Evolutionary conservation across 2,329 filamentous ascomycete genomes (phyloP), one percentile per base, ranked within the genome.

Genomic region (Diaporthe vaccinii): DNA sequence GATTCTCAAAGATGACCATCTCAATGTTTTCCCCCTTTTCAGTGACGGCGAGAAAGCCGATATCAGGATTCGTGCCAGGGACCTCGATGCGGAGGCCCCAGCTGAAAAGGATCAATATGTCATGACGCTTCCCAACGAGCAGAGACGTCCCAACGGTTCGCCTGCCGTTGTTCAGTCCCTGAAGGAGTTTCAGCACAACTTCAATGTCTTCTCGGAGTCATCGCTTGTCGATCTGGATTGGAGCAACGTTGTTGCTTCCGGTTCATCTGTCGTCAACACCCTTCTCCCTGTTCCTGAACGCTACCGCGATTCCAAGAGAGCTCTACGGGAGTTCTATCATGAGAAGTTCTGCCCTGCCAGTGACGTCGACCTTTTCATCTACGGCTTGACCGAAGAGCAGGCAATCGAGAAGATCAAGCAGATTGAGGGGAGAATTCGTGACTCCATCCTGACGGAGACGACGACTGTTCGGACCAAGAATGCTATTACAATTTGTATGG

Each of bases 391-490:
- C 12, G 94, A 97, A 79, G 91, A 95, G 65, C 86, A 96, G 81
- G 95, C 94, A 0, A 86, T 95, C 25, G 91, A 95, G 80, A 97
- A 97, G 86, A 97, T 97, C 83, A 93, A 93, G 81, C 87, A 94
- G 78, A 96, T 98, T 76, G 95, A 98, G 82, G 85, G 87, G 31
- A 89, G 87, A n/a, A 89, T 98, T 78, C 91, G 91, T 59, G 93
- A 97, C 83, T 91, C 93, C 4, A 92, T 97, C 72, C 86, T 97
- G 31, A 90, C 92, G n/a, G 95, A 98, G 83, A 94, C 93, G 0
- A 96, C 94, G 0, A 94, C 94, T 0, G 91, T 98, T 61, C 90
- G 95, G 49, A 97, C 95, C 25, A 97, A 96, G 85, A 93, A 97
- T 80, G 93, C 95, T 14, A 92, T 98, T 74, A 97, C 95, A 0